A percentile compares a stretch with the other conserved stretches of the same genome.
Evolutionary conservation across 257 asterid species (phyloP).

Genomic region (Solanum lignicaule): DNA sequence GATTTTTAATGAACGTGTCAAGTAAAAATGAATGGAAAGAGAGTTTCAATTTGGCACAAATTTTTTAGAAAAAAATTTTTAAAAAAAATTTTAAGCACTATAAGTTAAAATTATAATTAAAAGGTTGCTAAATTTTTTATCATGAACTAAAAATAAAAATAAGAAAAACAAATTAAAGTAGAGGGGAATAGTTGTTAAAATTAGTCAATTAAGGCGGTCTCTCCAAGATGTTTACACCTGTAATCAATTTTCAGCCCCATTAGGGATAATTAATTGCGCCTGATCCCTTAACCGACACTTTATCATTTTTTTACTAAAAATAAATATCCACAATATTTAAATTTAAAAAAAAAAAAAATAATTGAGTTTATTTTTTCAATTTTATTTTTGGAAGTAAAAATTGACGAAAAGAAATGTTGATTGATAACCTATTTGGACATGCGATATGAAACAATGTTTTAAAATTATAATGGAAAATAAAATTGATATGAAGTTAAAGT

Average conservation of each 20-base stretch:
- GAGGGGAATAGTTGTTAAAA: not conserved
- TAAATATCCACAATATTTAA: not conserved
- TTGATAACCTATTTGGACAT: not conserved
- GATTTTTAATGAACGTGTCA: not conserved
- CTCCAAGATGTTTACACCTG: slow-evolving; percentile 18
- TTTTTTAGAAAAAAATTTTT: too few relatives aligned
- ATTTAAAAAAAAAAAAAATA: not conserved
- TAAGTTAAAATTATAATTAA: too few relatives aligned
- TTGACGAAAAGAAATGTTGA: not conserved
- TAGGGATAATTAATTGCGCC: not conserved
- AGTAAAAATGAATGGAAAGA: too few relatives aligned
- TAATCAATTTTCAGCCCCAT: not conserved
- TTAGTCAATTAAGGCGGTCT: slow-evolving; percentile 26
- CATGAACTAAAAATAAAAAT: not conserved
- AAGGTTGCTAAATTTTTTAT: not conserved
- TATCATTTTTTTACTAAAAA: not conserved
- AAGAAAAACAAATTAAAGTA: too few relatives aligned
- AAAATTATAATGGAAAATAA: not conserved
- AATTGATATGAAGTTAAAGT: not conserved
- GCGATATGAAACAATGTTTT: not conserved
- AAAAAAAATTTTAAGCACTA: too few relatives aligned
- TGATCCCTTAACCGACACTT: not conserved
- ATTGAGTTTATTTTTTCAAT: not conserved
- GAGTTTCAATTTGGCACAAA: too few relatives aligned
- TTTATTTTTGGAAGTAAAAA: not conserved